Percentiles rank a stretch among this genome's conserved stretches.
Conservation (phyloP, 148 eudicot species). For the Amaranthus palmeri region DNA sequence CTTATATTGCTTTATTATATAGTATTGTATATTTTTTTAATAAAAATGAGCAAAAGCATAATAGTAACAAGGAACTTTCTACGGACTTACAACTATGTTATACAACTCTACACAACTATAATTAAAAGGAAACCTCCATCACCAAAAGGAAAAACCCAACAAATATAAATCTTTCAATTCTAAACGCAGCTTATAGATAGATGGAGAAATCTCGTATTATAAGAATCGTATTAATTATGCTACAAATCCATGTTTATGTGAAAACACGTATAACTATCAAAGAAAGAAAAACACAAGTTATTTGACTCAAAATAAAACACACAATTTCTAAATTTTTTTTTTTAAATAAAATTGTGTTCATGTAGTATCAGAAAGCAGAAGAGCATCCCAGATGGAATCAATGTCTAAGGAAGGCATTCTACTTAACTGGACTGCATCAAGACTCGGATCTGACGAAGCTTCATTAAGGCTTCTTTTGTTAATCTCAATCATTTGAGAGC, state of each 20-base stretch:
- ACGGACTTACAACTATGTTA: no score
- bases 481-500: slow-evolving; percentile 24
- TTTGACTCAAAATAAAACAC: not conserved
- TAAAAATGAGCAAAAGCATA: no score
- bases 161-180: not conserved
- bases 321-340: no score
- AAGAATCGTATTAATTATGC: slow-evolving; percentile 2
- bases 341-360: not conserved
- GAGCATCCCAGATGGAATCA: slow-evolving; percentile 94
- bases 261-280: slow-evolving; percentile 5
- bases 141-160: no score
- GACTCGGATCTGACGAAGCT: slow-evolving; percentile 25
- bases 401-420: slow-evolving; percentile 96
- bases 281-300: slow-evolving; percentile 1
- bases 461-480: slow-evolving; percentile 24
- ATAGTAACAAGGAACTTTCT: no score
- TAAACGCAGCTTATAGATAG: not conserved
- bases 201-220: not conserved
- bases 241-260: not conserved
- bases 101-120: no score
- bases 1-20: no score
- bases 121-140: no score
- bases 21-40: no score
- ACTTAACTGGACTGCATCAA: slow-evolving; percentile 73
- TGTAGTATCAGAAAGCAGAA: slow-evolving; percentile 59